Conservation (phyloP, 768 basidiomycete genomes). For the Cystobasidiopsis lactophilus region DNA sequence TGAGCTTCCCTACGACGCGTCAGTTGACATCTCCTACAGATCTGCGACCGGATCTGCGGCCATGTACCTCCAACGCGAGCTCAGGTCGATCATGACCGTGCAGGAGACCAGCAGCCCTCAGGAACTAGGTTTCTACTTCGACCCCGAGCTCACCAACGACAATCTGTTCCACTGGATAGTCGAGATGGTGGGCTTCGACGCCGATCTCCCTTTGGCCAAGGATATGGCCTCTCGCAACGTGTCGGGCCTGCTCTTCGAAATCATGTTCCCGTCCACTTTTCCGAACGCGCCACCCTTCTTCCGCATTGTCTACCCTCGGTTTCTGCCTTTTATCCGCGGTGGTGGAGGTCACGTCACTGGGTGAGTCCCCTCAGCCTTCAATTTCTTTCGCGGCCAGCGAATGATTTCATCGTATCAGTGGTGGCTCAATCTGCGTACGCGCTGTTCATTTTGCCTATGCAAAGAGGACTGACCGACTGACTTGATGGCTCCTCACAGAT, state of each 20-base stretch:
- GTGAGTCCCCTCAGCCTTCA: neutral
- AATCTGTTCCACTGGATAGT: constrained; percentile 27
- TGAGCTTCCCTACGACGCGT: too few species aligned
- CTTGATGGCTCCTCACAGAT: too few species aligned
- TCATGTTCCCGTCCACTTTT: constrained; percentile 35
- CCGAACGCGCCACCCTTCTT: constrained; percentile 55
- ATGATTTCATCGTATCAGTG: constrained; percentile 22
- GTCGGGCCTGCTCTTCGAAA: constrained; percentile 39
- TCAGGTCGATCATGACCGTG: constrained; percentile 39
- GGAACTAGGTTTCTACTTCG: constrained; percentile 50
- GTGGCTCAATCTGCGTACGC: constrained; percentile 46
- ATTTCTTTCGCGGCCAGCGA: neutral
- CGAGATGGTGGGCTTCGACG: constrained; percentile 31
- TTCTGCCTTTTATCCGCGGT: constrained; percentile 46
- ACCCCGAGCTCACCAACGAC: constrained; percentile 41
- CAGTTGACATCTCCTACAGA: too few species aligned
- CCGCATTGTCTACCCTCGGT: constrained; percentile 48
- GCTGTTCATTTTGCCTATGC: too few species aligned
- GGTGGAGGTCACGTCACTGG: constrained; percentile 45
- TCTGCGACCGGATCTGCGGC: constrained; percentile 36
- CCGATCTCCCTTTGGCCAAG: constrained; percentile 36
- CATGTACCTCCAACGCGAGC: constrained; percentile 39
- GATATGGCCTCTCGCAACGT: constrained; percentile 37
- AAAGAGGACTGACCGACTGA: too few species aligned
- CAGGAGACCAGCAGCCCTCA: constrained; percentile 33